Evolutionary conservation across 495 filamentous ascomycete genomes (phyloP).

Genomic region (Physcia stellaris): DNA sequence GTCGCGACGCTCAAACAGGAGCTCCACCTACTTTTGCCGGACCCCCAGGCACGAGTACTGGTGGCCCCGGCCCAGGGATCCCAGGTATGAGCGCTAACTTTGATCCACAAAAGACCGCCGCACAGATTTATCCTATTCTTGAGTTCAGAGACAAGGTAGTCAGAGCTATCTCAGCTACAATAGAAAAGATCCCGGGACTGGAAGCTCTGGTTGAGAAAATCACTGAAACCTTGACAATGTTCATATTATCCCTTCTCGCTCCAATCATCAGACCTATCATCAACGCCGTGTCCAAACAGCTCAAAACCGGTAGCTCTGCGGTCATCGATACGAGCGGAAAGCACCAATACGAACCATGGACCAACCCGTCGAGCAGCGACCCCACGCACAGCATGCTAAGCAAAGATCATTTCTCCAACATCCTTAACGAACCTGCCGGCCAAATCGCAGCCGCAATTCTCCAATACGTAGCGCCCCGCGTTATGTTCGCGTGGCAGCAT

Average conservation of each 20-base stretch:
- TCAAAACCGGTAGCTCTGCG: conserved; percentile 70
- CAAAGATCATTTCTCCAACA: conserved; percentile 93
- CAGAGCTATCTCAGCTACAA: conserved; percentile 62
- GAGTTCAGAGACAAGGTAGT: conserved; percentile 90
- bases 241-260: conserved; percentile 76
- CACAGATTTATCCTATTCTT: conserved; percentile 87
- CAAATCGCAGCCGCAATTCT: conserved; percentile 66
- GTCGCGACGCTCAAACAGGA: conserved; percentile 4
- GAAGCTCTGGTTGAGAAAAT: conserved; percentile 80
- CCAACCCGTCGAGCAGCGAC: conserved; percentile 68
- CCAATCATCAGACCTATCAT: conserved; percentile 88
- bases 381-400: conserved; percentile 91
- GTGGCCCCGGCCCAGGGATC: conserved; percentile 38
- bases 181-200: conserved; percentile 85
- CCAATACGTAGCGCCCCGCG: conserved; percentile 70
- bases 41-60: conserved; percentile 34
- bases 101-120: conserved; percentile 67
- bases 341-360: conserved; percentile 87
- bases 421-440: conserved; percentile 78
- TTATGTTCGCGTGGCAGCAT: conserved; percentile 86
- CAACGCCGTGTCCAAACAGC: conserved; percentile 61
- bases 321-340: conserved; percentile 69
- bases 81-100: conserved; percentile 57
- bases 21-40: conserved; percentile 21
- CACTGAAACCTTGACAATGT: conserved; percentile 77